Percentiles rank a stretch among this genome's conserved stretches.
phyloP scores from a whole-genome alignment of 768 basidiomycete species.

The Xerocomellus dryophilus region DNA sequence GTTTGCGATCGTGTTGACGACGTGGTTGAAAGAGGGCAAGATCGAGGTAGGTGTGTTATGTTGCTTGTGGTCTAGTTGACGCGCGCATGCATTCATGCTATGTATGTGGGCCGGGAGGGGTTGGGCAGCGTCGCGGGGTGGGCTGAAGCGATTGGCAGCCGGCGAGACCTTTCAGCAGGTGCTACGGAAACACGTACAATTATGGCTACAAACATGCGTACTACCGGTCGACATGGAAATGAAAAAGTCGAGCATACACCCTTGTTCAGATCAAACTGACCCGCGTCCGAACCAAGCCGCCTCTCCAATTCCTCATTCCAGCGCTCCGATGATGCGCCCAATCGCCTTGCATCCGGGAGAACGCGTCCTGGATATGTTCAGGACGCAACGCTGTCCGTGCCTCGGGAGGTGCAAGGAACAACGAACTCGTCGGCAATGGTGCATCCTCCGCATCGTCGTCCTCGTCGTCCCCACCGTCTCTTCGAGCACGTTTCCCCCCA shows the following conservation, averaged over 20 bases:
- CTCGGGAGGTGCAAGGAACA: constrained; percentile 82
- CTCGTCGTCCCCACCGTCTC: constrained; percentile 50
- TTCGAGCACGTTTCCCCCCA: constrained; percentile 44
- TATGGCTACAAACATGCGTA: constrained; percentile 1
- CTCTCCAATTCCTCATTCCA: constrained; percentile 88
- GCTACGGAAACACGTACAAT: too few relatives aligned
- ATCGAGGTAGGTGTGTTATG: constrained; percentile 10
- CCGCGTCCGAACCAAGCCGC: constrained; percentile 74
- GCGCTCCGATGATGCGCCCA: constrained; percentile 79
- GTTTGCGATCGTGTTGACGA: constrained; percentile 7
- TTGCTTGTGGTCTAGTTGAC: neutral
- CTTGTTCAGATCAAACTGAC: constrained; percentile 65
- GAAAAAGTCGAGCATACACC: too few relatives aligned
- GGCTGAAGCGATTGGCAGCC: too few relatives aligned
- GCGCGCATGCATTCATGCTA: too few relatives aligned
- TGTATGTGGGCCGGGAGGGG: too few relatives aligned
- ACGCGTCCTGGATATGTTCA: constrained; percentile 89
- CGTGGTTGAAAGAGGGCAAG: constrained; percentile 13
- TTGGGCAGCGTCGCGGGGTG: too few relatives aligned
- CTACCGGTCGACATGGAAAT: neutral
- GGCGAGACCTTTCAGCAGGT: too few relatives aligned
- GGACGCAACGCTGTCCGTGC: constrained; percentile 74
- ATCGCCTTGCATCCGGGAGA: constrained; percentile 84
- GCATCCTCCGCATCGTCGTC: constrained; percentile 60
- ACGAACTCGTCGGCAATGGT: constrained; percentile 61